Conservation (phyloP, 768 basidiomycete genomes). For the Cubamyces lactineus region DNA sequence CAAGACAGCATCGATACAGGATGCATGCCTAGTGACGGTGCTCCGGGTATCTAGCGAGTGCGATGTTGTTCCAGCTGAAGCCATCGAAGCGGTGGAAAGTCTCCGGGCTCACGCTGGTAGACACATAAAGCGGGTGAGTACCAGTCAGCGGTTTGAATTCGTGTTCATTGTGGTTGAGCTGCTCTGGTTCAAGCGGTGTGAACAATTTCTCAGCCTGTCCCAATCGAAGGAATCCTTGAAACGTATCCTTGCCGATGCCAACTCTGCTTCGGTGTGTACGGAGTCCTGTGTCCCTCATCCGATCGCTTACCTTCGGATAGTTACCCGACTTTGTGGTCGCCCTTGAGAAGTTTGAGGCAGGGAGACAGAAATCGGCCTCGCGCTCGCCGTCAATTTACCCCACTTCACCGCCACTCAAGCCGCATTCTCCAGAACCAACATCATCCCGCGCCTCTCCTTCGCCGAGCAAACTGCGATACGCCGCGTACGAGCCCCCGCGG, state of each 20-base stretch:
- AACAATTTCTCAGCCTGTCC: conserved; percentile 61
- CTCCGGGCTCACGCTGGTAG: conserved; percentile 49
- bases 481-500: conserved; percentile 68
- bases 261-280: conserved; percentile 57
- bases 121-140: conserved; percentile 59
- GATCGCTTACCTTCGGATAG: conserved; percentile 40
- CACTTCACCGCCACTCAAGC: conserved; percentile 14
- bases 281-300: neutral
- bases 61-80: conserved; percentile 52
- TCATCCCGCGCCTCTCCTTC: conserved; percentile 34
- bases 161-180: neutral
- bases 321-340: conserved; percentile 71
- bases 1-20: conserved; percentile 65
- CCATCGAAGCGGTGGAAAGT: conserved; percentile 45
- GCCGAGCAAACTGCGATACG: conserved; percentile 63
- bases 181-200: conserved; percentile 56
- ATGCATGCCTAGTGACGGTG: conserved; percentile 74
- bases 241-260: conserved; percentile 50
- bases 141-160: conserved; percentile 3
- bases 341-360: conserved; percentile 40
- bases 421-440: conserved; percentile 24
- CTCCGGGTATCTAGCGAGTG: conserved; percentile 65
- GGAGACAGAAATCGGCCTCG: neutral
- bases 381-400: conserved; percentile 13
- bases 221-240: conserved; percentile 48